These are phyloP conservation scores for Puccinia triticina DNA, from an alignment of 1,284 basidiomycete genomes.

Conservation along the genomic window DNA sequence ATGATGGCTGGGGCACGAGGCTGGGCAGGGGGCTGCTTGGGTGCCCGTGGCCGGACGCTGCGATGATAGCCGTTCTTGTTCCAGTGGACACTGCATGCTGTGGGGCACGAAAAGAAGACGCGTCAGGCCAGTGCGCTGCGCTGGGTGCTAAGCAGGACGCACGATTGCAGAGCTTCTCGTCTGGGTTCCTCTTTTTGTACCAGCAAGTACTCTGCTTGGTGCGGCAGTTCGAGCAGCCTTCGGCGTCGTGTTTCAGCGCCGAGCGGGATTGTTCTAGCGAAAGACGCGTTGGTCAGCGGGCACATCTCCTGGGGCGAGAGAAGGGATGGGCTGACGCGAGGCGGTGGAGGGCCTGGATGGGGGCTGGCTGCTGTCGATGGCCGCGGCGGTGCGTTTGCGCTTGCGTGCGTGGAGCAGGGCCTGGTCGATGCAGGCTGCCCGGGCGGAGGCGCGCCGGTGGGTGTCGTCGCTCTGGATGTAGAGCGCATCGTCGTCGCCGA, in stretches of 20 bases:
- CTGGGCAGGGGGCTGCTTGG: conserved; percentile 3
- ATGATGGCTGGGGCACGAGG: conserved; percentile 3
- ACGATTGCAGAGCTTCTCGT: conserved; percentile 50
- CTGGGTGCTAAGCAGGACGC: no score
- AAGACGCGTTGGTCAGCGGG: neutral
- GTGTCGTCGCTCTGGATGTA: conserved; percentile 45
- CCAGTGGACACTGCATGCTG: conserved; percentile 48
- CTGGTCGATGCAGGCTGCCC: conserved; percentile 1
- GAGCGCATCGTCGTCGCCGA: conserved; percentile 45
- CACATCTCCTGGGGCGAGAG: neutral
- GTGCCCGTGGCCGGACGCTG: conserved; percentile 9
- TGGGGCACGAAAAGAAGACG: neutral
- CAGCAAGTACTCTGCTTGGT: conserved; percentile 39
- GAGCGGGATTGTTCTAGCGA: neutral
- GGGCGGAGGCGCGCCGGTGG: conserved; percentile 12
- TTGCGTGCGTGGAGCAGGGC: conserved; percentile 31
- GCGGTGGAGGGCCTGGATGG: conserved; percentile 4
- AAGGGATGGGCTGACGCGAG: conserved; percentile 14
- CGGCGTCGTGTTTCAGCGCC: conserved; percentile 33
- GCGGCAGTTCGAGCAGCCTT: conserved; percentile 43
- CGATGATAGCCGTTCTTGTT: conserved; percentile 49
- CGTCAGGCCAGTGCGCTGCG: neutral
- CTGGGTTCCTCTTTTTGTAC: conserved; percentile 42
- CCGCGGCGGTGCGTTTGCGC: conserved; percentile 35
- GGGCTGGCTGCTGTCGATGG: neutral